phyloP scores from a whole-genome alignment of 2,329 filamentous ascomycete genomes.

The Aspergillus sp. region DNA sequence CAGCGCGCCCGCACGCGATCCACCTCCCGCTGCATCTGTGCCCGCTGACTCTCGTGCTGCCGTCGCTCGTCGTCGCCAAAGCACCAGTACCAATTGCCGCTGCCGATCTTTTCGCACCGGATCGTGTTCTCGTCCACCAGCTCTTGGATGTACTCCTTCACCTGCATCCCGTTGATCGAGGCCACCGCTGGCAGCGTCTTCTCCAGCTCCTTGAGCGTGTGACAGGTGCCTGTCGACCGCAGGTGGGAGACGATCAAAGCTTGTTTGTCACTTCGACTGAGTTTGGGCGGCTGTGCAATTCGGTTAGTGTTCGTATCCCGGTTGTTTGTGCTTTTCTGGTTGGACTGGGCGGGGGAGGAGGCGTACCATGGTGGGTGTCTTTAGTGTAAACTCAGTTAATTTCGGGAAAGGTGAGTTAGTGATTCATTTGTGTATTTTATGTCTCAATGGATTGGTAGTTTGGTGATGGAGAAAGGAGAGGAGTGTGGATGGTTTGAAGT shows the following conservation, averaged over 20 bases:
- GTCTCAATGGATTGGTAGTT: too few species aligned
- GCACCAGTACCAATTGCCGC: constrained; percentile 70
- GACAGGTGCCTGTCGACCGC: constrained; percentile 58
- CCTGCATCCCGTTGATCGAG: constrained; percentile 64
- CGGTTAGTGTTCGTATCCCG: neutral
- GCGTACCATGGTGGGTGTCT: constrained; percentile 2
- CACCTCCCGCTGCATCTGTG: constrained; percentile 27
- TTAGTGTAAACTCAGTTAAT: too few species aligned
- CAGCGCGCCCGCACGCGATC: constrained; percentile 24
- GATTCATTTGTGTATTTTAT: too few species aligned
- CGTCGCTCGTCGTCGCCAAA: constrained; percentile 60
- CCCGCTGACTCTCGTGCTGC: constrained; percentile 35
- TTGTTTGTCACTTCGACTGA: constrained; percentile 58
- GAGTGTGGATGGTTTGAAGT: too few species aligned
- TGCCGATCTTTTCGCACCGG: constrained; percentile 67
- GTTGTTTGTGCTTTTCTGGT: neutral
- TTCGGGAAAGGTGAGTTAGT: too few species aligned
- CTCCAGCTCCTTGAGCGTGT: constrained; percentile 67
- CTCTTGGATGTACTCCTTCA: constrained; percentile 64
- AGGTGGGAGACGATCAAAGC: constrained; percentile 59
- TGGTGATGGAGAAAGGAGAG: too few species aligned
- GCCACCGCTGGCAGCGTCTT: constrained; percentile 60
- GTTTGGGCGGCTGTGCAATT: constrained; percentile 47
- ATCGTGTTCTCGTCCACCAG: constrained; percentile 61
- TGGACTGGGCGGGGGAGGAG: neutral